Base-by-base conservation (phyloP, 2,329 filamentous ascomycete species). In the Exophiala calicioides region DNA sequence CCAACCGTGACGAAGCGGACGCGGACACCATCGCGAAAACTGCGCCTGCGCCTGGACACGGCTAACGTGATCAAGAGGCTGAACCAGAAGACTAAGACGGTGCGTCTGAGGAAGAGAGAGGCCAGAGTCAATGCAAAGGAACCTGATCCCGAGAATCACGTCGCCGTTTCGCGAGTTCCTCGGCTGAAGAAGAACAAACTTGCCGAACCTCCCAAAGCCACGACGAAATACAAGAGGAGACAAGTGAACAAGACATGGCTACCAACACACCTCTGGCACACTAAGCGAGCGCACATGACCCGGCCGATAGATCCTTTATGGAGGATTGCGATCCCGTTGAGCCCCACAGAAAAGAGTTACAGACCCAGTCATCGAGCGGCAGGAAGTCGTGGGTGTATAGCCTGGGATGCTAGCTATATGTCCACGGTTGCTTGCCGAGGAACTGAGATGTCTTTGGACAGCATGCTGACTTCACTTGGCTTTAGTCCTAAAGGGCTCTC, bases 371-470 rank as follows among this genome's bases (percentile, higher is more conserved):
- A 97, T 71, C 82, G 90, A 55, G 85, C 88, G 16, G 81, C 83
- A 41, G 82, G 83, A 20, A 77, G 84, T 41, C 81, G 84, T 55
- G 90, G 93, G 4, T 85, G 85, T 16, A 75, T 97, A 32, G 84
- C 84, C 1, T 97, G 91, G 90, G 93, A 98, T 68, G 88, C 82
- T 74, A 97, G 90, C 65, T 98, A 96, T 64, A 86, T 93, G 73
- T 87, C 88, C 58, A 95, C 89, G 1, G 85, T 97, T 55, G 78
- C 84, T 10, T 64, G 97, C 3, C 83, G 85, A 57, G 93, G 90
- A 0, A 70, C 74, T 10, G 71, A 80, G 30, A 67, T 72, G 21
- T 84, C 83, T 42, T 70, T 95, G 30, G 73, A 82, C 44, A 77
- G 79, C 27, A 73, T 91, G 7, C 65, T 97, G 24, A 81, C 74